phyloP scores from a whole-genome alignment of 176 grass and related monocot species.

The Ensete glaucum region DNA sequence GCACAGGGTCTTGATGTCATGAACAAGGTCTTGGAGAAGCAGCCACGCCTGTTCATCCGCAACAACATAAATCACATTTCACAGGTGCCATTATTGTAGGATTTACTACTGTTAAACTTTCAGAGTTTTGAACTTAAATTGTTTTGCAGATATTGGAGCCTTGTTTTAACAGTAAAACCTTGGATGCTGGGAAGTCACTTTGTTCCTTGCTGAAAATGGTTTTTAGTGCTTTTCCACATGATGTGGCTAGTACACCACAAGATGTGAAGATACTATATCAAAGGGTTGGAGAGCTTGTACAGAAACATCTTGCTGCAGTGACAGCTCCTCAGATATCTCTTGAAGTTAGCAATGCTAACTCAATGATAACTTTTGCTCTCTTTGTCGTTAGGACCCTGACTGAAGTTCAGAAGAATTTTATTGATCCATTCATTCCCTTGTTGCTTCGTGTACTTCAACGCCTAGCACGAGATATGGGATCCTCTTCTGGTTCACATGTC shows the following conservation, averaged over 20 bases:
- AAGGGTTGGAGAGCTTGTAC: conserved; percentile 75
- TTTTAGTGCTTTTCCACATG: conserved; percentile 81
- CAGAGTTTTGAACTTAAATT: background rate
- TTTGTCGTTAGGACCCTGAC: conserved; percentile 72
- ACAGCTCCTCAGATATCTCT: conserved; percentile 83
- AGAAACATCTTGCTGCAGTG: conserved; percentile 73
- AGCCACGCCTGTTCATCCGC: conserved; percentile 86
- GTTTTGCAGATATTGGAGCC: conserved; percentile 76
- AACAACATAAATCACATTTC: conserved; percentile 99
- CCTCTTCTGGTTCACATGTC: conserved; percentile 46
- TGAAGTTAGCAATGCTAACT: conserved; percentile 68
- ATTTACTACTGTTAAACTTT: background rate
- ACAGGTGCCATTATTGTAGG: conserved; percentile 45
- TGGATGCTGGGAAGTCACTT: conserved; percentile 90
- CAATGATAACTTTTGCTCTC: conserved; percentile 82
- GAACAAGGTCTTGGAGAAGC: conserved; percentile 99
- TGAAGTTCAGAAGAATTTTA: conserved; percentile 89
- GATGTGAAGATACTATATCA: conserved; percentile 82
- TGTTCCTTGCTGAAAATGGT: conserved; percentile 98
- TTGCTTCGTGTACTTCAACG: conserved; percentile 87
- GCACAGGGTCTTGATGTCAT: conserved; percentile 99
- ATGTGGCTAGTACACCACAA: conserved; percentile 65
- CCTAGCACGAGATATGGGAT: conserved; percentile 91
- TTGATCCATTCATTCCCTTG: conserved; percentile 71
- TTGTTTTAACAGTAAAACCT: conserved; percentile 88